Evolutionary conservation across 805 yeast genomes (phyloP).

Genomic region (Tetrapisispora nanseiensis): DNA sequence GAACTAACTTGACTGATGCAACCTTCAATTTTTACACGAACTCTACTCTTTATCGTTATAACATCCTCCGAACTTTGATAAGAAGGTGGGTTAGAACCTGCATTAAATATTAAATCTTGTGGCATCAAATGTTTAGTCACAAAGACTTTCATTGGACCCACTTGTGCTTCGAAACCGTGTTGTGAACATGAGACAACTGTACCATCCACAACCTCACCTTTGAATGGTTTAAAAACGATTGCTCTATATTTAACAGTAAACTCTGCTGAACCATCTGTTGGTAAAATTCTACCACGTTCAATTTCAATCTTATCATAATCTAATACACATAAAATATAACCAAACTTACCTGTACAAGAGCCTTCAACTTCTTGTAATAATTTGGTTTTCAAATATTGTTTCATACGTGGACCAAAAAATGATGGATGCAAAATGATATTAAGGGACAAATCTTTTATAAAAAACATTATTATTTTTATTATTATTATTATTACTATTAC

Average conservation of each 20-base stretch:
- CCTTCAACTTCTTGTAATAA: slow-evolving; percentile 95
- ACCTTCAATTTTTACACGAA: slow-evolving; percentile 92
- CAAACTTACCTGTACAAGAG: slow-evolving; percentile 97
- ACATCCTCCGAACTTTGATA: slow-evolving; percentile 91
- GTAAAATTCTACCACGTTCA: slow-evolving; percentile 85
- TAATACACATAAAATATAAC: slow-evolving; percentile 90
- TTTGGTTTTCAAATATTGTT: slow-evolving; percentile 81
- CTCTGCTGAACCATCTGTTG: slow-evolving; percentile 90
- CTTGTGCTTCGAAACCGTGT: slow-evolving; percentile 96
- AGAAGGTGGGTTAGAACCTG: slow-evolving; percentile 97
- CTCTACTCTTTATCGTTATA: slow-evolving; percentile 87
- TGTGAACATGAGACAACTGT: slow-evolving; percentile 87
- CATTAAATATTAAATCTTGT: slow-evolving; percentile 84
- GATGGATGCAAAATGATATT: slow-evolving; percentile 94
- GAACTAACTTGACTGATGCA: slow-evolving; percentile 96
- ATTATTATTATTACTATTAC: too few relatives aligned
- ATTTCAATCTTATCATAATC: slow-evolving; percentile 92
- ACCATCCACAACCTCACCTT: slow-evolving; percentile 98
- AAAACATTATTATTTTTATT: slow-evolving; percentile 28
- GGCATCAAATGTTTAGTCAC: slow-evolving; percentile 93
- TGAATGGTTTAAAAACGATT: slow-evolving; percentile 96
- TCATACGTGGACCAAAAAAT: slow-evolving; percentile 96
- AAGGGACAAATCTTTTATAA: slow-evolving; percentile 76
- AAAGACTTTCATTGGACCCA: slow-evolving; percentile 91
- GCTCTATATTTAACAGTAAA: slow-evolving; percentile 94